Evolutionary conservation across 148 eudicot genomes (phyloP).

Genomic region (Dianthus caryophyllus): DNA sequence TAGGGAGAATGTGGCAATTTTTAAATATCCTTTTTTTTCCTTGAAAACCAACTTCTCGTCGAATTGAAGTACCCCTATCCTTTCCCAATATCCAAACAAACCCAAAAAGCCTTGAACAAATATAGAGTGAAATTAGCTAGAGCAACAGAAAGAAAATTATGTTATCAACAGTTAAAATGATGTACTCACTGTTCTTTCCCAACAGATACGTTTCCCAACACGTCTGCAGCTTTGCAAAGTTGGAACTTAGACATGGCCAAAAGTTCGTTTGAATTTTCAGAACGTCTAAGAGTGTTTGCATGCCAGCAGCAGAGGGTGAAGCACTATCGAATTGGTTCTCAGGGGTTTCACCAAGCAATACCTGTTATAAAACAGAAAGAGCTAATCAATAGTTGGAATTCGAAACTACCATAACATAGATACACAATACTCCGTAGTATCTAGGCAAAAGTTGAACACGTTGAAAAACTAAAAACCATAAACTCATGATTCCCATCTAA

Average conservation of each 20-base stretch:
- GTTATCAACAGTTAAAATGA: conserved; percentile 5
- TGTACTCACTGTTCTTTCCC: conserved; percentile 52
- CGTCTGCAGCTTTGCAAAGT: conserved; percentile 39
- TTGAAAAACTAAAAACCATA: background rate
- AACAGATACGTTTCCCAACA: conserved; percentile 52
- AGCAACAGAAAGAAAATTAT: background rate
- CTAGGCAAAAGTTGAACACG: background rate
- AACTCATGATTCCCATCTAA: no score
- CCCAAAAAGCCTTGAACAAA: no score
- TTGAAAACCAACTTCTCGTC: no score
- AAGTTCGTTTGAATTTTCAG: conserved; percentile 59
- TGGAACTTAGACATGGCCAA: conserved; percentile 60
- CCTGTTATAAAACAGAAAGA: conserved; percentile 32
- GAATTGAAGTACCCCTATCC: no score
- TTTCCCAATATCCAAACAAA: no score
- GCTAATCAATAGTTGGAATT: background rate
- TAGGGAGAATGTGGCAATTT: no score
- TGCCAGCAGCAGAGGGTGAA: conserved; percentile 59
- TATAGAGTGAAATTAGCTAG: background rate
- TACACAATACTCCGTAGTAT: no score
- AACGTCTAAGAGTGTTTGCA: conserved; percentile 65
- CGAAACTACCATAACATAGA: background rate
- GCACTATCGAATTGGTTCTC: conserved; percentile 36
- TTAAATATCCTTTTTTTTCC: no score
- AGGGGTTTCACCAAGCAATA: conserved; percentile 82